phyloP scores from a whole-genome alignment of 352 stramenopile genomes.

The Globisporangium barbulae region DNA sequence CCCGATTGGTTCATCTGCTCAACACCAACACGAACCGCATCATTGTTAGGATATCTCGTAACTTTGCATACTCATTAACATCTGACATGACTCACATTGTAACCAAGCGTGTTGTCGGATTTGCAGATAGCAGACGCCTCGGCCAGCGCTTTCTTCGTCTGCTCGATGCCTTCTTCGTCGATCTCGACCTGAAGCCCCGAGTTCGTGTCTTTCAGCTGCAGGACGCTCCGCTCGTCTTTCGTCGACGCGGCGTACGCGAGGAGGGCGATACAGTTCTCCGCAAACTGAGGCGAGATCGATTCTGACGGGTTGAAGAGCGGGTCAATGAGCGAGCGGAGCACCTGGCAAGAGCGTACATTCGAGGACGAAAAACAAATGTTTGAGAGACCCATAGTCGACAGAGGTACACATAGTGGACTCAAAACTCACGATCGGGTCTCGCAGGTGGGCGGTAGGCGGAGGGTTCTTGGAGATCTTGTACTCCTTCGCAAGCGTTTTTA shows the following conservation, averaged over 20 bases:
- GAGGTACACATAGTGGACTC: neutral
- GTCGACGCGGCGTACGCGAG: slow-evolving; percentile 74
- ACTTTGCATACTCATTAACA: neutral
- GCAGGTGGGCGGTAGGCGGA: slow-evolving; percentile 65
- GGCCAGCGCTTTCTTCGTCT: slow-evolving; percentile 62
- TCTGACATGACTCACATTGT: slow-evolving; percentile 56
- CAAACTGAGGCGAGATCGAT: slow-evolving; percentile 49
- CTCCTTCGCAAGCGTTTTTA: slow-evolving; percentile 65
- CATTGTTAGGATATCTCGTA: neutral
- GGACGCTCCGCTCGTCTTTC: slow-evolving; percentile 73
- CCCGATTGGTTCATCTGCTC: slow-evolving; percentile 83
- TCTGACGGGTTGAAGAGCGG: slow-evolving; percentile 80
- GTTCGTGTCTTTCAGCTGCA: slow-evolving; percentile 37
- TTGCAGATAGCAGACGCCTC: slow-evolving; percentile 79
- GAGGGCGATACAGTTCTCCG: slow-evolving; percentile 65
- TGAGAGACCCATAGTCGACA: neutral
- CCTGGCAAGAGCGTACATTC: slow-evolving; percentile 24
- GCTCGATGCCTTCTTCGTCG: slow-evolving; percentile 49
- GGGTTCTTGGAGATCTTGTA: slow-evolving; percentile 43
- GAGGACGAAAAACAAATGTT: neutral
- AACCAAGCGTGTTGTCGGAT: slow-evolving; percentile 82
- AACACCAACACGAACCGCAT: neutral
- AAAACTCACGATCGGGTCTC: slow-evolving; percentile 61
- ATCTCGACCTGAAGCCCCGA: slow-evolving; percentile 32
- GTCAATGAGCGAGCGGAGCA: slow-evolving; percentile 75